Evolutionary conservation across 2,329 filamentous ascomycete genomes (phyloP).

Genomic region (Phoma sp.): DNA sequence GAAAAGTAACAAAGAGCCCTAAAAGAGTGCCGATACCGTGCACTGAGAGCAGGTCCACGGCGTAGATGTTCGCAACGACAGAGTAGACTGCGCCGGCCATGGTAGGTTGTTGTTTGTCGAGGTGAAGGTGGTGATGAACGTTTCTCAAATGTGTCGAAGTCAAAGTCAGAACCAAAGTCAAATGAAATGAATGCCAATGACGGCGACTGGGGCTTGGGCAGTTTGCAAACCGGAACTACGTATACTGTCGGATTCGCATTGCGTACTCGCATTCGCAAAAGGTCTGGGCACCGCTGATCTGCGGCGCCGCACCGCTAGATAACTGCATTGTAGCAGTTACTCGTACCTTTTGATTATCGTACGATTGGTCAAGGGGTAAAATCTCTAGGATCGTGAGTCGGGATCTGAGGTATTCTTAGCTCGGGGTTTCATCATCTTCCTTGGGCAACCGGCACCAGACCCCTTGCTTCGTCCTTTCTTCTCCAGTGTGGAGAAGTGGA

Average conservation of each 20-base stretch:
- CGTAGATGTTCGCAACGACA: neutral
- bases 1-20: neutral
- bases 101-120: neutral
- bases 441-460: no score
- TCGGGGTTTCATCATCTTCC: no score
- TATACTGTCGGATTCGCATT: conserved; percentile 1
- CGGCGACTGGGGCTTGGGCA: neutral
- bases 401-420: no score
- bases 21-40: neutral
- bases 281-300: neutral
- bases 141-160: no score
- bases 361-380: neutral
- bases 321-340: neutral
- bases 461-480: no score
- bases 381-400: no score
- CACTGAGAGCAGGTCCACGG: neutral
- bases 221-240: neutral
- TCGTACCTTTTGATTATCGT: neutral
- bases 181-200: neutral
- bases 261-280: conserved; percentile 5
- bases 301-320: neutral
- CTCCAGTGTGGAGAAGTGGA: no score
- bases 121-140: no score
- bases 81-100: conserved; percentile 1
- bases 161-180: neutral